Conservation (phyloP, 495 filamentous ascomycete species). For the Lepraria neglecta region DNA sequence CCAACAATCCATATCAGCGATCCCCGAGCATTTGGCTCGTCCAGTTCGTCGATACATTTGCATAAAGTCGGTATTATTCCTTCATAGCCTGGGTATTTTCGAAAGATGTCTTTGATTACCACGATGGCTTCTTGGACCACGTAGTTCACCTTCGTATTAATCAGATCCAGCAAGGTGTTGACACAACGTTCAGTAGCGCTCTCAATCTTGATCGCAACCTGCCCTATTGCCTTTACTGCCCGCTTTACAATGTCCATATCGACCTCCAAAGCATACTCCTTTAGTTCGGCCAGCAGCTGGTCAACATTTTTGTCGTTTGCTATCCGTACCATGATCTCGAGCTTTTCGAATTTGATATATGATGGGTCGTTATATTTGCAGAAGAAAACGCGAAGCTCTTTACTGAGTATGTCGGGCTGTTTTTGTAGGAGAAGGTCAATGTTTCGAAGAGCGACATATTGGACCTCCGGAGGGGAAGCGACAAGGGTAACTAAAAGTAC, state of each 20-base stretch:
- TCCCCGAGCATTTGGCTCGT: constrained; percentile 86
- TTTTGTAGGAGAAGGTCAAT: constrained; percentile 94
- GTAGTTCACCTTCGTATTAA: constrained; percentile 97
- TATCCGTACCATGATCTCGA: constrained; percentile 99
- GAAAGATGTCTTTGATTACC: constrained; percentile 97
- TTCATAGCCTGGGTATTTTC: constrained; percentile 96
- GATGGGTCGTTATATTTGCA: constrained; percentile 99
- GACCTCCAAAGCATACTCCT: constrained; percentile 95
- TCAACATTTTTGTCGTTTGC: constrained; percentile 96
- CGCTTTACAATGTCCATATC: constrained; percentile 98
- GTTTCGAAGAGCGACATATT: constrained; percentile 93
- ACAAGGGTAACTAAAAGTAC: constrained; percentile 73
- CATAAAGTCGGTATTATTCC: constrained; percentile 95
- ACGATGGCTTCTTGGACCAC: constrained; percentile 97
- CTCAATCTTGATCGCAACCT: constrained; percentile 98
- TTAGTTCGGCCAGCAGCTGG: constrained; percentile 86
- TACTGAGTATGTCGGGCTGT: constrained; percentile 91
- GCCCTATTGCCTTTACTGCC: constrained; percentile 90
- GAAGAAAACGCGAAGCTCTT: constrained; percentile 97
- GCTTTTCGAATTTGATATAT: constrained; percentile 94
- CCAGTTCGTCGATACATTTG: constrained; percentile 92
- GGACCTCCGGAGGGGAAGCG: constrained; percentile 91
- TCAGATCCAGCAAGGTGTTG: constrained; percentile 85
- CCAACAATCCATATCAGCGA: constrained; percentile 98
- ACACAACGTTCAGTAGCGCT: constrained; percentile 89